Base-by-base conservation (phyloP, 441 rosid genomes). In the Breynia disticha region DNA sequence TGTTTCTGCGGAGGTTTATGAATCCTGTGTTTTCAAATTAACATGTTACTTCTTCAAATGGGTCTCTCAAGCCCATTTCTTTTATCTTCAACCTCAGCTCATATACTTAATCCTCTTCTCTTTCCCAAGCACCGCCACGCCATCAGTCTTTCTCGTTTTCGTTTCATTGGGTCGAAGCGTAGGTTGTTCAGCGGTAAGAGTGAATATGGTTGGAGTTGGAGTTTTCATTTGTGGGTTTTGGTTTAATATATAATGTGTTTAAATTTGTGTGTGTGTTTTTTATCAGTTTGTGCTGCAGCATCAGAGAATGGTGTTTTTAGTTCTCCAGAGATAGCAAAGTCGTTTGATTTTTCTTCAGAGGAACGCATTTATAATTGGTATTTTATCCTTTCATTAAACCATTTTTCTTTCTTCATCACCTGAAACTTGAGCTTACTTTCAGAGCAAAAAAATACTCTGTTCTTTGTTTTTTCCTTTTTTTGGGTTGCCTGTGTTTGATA, bases 331-430 rank as follows among this genome's bases (percentile, higher is more conserved):
- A 59, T 70, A 13, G 82, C 90, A 3, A 91, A 84, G 81, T 72
- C 89, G 11, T 91, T 91, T 46, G 95, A 91, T 66, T 91, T 91
- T 70, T 60, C 86, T 17, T 82, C 91, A 0, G 98, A 91, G 79
- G 98, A 88, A 65, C 77, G 86, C 46, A 91, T 91, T 24, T 91
- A 91, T 69, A 79, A 78, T 16, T 88, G 98, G 98, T 87, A 80
- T 44, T 50, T n/a, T 39, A 19, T 58, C 48, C 46, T 37, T 19
- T 15, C 4, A 24, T 24, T 24, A 24, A 24, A 3, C 32, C 3
- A 18, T 16, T 50, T 1, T 19, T 20, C 19, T 11, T 16, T 20
- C 42, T 58, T 48, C 3, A 1, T 39, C 3, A 19, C 1, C 21
- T 22, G 38, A 12, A 12, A 1, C 22, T 3, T 5, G 1, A 48